A percentile compares a stretch with the other conserved stretches of the same genome.
These are phyloP conservation scores for Agarophyton chilense DNA, from an alignment of 23 red algal genomes.

Conservation along the genomic window DNA sequence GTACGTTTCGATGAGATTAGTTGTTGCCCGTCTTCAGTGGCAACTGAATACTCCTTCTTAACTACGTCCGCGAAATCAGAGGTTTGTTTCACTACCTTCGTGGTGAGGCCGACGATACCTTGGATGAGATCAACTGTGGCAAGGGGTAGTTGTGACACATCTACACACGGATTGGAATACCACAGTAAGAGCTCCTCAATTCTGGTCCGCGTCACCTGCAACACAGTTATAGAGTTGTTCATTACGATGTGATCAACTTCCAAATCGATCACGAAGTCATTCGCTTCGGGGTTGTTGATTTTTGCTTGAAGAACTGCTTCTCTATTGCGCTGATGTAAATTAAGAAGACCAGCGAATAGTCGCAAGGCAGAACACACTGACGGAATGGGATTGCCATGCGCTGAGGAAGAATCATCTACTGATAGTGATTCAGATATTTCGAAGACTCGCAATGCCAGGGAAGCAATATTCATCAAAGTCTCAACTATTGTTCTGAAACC, in stretches of 20 bases:
- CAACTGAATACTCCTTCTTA: background rate
- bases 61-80: background rate
- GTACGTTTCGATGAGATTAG: background rate
- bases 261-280: background rate
- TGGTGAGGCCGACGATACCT: slow-evolving; percentile 20
- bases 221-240: background rate
- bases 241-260: slow-evolving; percentile 6
- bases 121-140: slow-evolving; percentile 13
- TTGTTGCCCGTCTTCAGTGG: background rate
- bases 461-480: slow-evolving; percentile 32
- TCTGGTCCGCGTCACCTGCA: slow-evolving; percentile 3
- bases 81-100: slow-evolving; percentile 14
- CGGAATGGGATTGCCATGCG: slow-evolving; percentile 4
- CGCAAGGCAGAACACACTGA: slow-evolving; percentile 1
- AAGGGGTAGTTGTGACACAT: slow-evolving; percentile 9
- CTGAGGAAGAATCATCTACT: slow-evolving; percentile 18
- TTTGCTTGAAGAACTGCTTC: slow-evolving; percentile 8
- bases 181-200: slow-evolving; percentile 24
- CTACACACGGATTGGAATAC: slow-evolving; percentile 38
- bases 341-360: slow-evolving; percentile 27
- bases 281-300: slow-evolving; percentile 6
- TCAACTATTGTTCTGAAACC: slow-evolving; percentile 33
- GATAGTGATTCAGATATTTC: slow-evolving; percentile 36
- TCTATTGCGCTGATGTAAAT: slow-evolving; percentile 24
- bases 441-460: background rate